Evolutionary conservation across 306 rosid species (phyloP), one percentile per base, ranked within the genome.

Genomic region (Trifolium repens): DNA sequence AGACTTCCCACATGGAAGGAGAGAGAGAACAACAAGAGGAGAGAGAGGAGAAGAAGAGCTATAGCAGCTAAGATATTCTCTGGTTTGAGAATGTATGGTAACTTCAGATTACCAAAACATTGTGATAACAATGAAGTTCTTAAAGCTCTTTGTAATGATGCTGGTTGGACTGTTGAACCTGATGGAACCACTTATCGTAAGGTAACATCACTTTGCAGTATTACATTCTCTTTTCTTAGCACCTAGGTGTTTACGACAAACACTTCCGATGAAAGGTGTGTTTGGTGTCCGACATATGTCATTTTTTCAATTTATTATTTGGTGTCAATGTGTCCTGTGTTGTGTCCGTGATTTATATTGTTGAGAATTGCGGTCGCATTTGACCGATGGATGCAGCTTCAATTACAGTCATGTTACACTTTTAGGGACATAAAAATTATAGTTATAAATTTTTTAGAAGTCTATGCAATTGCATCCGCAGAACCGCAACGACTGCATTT

Each of bases 51-150:
- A 72, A 85, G 98, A 64, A 88, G 97, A 68, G 98, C 98, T 16
- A 89, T 91, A 15, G 97, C 98, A 2, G 97, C 98, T 0, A 94
- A 94, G 87, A 94, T 94, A 83, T 94, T 91, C 69, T 8, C 98
- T 1, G 98, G 98, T 16, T 87, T 94, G n/a, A 86, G 98, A 62
- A 88, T 88, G 94, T 91, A 91, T 71, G 97, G 98, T 0, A 94
- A 88, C 81, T 94, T 60, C 77, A 91, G 89, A 78, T 97, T 94
- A 52, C 98, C 98, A 0, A 94, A 94, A 77, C 98, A 93, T 86
- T 93, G 98, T 80, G 98, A 93, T 75, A 93, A 93, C 89, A 93
- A 93, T 17, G 97, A 91, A 78, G 98, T 91, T 67, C 98, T 94
- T 69, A 94, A 94, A 69, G 98, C 98, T 58, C 97, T 94, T 58